Evolutionary conservation across 2,329 filamentous ascomycete genomes (phyloP).

Genomic region (Penicillium sp.): DNA sequence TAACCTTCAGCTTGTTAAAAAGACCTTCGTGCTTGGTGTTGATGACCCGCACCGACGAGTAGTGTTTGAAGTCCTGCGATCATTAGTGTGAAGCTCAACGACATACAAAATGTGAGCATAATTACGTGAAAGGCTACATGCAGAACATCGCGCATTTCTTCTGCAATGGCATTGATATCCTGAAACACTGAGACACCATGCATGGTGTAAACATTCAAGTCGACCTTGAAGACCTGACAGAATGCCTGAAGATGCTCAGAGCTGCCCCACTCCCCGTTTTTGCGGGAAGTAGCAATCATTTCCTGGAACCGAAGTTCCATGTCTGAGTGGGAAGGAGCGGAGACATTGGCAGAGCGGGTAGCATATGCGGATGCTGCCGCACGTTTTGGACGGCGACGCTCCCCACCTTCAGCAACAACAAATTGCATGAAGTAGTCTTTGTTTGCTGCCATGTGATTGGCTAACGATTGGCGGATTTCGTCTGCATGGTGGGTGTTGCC

Average conservation of each 20-base stretch:
- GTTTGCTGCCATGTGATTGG: conserved; percentile 62
- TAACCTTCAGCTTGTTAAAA: conserved; percentile 45
- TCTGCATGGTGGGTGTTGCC: conserved; percentile 58
- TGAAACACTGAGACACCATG: conserved; percentile 45
- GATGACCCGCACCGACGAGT: conserved; percentile 63
- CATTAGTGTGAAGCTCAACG: conserved; percentile 12
- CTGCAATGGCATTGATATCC: conserved; percentile 44
- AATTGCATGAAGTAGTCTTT: conserved; percentile 64
- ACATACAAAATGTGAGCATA: conserved; percentile 11
- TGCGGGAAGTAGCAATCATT: conserved; percentile 60
- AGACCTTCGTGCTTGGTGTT: conserved; percentile 58
- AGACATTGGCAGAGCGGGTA: conserved; percentile 46
- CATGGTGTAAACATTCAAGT: conserved; percentile 60
- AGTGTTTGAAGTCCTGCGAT: conserved; percentile 61
- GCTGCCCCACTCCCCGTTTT: conserved; percentile 62
- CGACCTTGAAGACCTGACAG: conserved; percentile 58
- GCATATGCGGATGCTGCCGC: conserved; percentile 46
- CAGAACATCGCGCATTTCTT: conserved; percentile 40
- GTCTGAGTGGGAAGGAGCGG: conserved; percentile 50
- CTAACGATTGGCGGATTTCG: conserved; percentile 59
- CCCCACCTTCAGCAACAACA: conserved; percentile 56
- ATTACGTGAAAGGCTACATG: conserved; percentile 66
- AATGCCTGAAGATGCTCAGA: conserved; percentile 69
- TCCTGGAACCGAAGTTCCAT: conserved; percentile 58
- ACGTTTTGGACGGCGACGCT: conserved; percentile 59